Base-by-base conservation (phyloP, 2,329 filamentous ascomycete genomes). In the Atkinsonella texensis region DNA sequence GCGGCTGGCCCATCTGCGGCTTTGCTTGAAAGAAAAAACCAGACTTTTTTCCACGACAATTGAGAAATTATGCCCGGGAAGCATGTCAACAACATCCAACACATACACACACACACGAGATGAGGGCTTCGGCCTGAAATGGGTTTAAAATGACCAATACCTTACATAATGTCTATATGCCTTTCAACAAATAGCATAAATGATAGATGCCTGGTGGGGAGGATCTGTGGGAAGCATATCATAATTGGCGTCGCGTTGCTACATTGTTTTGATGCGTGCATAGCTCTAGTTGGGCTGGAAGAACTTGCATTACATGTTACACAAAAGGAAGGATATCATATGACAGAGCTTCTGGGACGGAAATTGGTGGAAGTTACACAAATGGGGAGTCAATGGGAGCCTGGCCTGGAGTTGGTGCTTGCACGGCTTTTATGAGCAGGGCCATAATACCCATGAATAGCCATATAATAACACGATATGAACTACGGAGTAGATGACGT, bases 21-120 rank as follows among this genome's bases (percentile, higher is more conserved):
- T 11, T 35, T 42, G 9, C 32, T 42, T 12, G 71, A 71, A 52
- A 69, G 68, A 46, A 28, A 69, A 44, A 73, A 69, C 58, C 66
- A 69, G 33, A 73, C 70, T 0, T 79, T 79, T 58, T 78, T 79
- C 60, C 70, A 72, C 52, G 74, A 77, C 53, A 68, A 75, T 50
- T 70, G 59, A 63, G 46, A 13, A 20, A 11, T 11, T 12, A 46
- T 38, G 15, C 12, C 13, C 40, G 8, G 11, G 18, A 20, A 20
- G 40, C 12, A 33, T 17, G 40, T 9, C 7, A 23, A 49, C 10
- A 20, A 15, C 20, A 33, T 20, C 35, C 28, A 39, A 12, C 7
- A 20, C 5, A 39, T 38, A 39, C 18, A 47, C 23, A 13, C 4
- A 18, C 1, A 46, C 40, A 20, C 33, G 7, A 39, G 20, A 52